Percentiles rank a stretch among this genome's conserved stretches.
Evolutionary conservation across 345 rosid genomes (phyloP).

Genomic region (Raphanus sativus): DNA sequence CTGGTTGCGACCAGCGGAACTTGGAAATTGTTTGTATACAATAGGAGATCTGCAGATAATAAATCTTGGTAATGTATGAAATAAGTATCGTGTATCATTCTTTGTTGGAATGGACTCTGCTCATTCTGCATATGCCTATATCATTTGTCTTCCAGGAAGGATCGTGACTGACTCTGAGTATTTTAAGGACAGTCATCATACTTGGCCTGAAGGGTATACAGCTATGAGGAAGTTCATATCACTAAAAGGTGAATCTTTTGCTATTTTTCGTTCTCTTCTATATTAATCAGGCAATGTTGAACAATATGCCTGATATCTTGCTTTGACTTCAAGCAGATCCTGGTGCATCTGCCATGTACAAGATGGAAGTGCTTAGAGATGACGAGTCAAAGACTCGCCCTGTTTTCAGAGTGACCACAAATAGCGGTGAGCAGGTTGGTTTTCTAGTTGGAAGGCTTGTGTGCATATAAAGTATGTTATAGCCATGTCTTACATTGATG

Average conservation of each 20-base stretch:
- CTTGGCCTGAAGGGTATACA: slow-evolving; percentile 97
- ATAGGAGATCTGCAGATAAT: slow-evolving; percentile 78
- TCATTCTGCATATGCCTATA: slow-evolving; percentile 25
- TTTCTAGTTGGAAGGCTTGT: slow-evolving; percentile 27
- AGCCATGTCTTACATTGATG: slow-evolving; percentile 11
- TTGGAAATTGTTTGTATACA: slow-evolving; percentile 58
- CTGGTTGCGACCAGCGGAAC: slow-evolving; percentile 49
- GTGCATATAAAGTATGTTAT: slow-evolving; percentile 4
- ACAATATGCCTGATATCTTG: slow-evolving; percentile 5
- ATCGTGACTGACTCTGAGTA: slow-evolving; percentile 78
- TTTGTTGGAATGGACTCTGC: slow-evolving; percentile 8
- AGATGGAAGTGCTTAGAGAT: slow-evolving; percentile 98
- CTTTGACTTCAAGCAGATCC: slow-evolving; percentile 64
- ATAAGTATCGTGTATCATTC: slow-evolving; percentile 16
- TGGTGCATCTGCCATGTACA: slow-evolving; percentile 55
- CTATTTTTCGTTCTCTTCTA: slow-evolving; percentile 1
- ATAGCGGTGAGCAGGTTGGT: slow-evolving; percentile 86
- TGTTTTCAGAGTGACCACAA: slow-evolving; percentile 76
- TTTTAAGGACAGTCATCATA: slow-evolving; percentile 71
- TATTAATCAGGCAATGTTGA: slow-evolving; percentile 7
- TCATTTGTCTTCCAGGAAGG: slow-evolving; percentile 58
- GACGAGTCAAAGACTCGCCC: slow-evolving; percentile 74
- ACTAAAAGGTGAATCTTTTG: slow-evolving; percentile 50
- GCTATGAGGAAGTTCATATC: slow-evolving; percentile 81
- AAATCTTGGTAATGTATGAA: slow-evolving; percentile 69